A percentile compares a stretch with the other conserved stretches of the same genome.
phyloP scores from a whole-genome alignment of 805 yeast species.

The Osmozyma mogii region DNA sequence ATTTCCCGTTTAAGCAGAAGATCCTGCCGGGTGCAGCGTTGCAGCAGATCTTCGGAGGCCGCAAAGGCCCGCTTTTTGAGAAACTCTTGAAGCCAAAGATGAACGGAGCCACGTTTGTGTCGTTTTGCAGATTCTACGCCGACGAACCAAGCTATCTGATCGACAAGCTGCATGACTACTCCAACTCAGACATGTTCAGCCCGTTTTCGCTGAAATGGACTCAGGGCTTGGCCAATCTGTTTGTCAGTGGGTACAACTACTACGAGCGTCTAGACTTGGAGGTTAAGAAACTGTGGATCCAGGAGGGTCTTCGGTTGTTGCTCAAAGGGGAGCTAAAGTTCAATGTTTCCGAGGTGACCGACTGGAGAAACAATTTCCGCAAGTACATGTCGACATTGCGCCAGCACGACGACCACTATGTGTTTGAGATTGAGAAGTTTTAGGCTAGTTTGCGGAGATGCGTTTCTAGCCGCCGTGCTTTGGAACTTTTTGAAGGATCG shows the following conservation, averaged over 20 bases:
- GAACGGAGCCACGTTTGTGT: conserved; percentile 23
- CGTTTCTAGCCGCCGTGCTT: no score
- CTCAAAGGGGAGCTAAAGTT: conserved; percentile 22
- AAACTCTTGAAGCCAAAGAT: conserved; percentile 32
- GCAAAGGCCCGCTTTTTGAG: conserved; percentile 24
- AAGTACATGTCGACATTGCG: conserved; percentile 18
- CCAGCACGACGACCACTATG: conserved; percentile 24
- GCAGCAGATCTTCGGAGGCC: conserved; percentile 16
- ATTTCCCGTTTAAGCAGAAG: conserved; percentile 20
- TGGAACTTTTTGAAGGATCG: no score
- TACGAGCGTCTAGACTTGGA: conserved; percentile 24
- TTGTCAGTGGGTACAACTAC: conserved; percentile 24
- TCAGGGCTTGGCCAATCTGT: conserved; percentile 21
- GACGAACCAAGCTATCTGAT: conserved; percentile 27
- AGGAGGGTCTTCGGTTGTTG: conserved; percentile 23
- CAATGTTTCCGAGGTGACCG: conserved; percentile 22
- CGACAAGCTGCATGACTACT: conserved; percentile 18
- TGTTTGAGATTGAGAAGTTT: conserved; percentile 32
- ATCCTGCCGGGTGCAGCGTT: conserved; percentile 7
- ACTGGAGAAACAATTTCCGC: conserved; percentile 32
- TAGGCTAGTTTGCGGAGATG: conserved; percentile 8
- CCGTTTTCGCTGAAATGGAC: conserved; percentile 34
- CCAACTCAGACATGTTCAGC: conserved; percentile 15
- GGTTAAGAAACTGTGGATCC: conserved; percentile 23
- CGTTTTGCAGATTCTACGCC: conserved; percentile 25